Percentiles rank a stretch among this genome's conserved stretches.
phyloP scores from a whole-genome alignment of 108 stramenopile genomes.

The Nannochloropsis oceanica region DNA sequence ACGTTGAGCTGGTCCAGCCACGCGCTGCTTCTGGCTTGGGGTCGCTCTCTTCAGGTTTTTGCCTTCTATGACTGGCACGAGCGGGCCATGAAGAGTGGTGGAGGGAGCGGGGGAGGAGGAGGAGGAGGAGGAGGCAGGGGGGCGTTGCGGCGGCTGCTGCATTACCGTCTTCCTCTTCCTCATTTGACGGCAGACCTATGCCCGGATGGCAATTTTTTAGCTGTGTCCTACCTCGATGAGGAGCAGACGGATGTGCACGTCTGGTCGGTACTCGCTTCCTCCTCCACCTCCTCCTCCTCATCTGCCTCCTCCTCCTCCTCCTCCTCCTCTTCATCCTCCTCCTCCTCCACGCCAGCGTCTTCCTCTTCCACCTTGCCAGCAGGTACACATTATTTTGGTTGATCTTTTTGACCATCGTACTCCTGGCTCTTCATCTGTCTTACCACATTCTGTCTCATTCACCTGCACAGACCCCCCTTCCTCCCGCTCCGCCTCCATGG shows the following conservation, averaged over 20 bases:
- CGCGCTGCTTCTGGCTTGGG: background rate
- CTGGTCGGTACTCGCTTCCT: background rate
- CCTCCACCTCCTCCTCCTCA: background rate
- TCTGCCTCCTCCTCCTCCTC: background rate
- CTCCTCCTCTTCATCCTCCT: background rate
- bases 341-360: background rate
- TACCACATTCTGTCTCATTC: background rate
- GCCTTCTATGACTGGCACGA: background rate
- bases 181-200: background rate
- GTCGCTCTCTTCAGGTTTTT: background rate
- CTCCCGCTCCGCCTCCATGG: background rate
- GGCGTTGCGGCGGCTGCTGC: background rate
- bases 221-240: background rate
- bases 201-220: background rate
- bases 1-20: background rate
- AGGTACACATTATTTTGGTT: background rate
- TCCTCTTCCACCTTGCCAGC: background rate
- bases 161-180: background rate
- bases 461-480: background rate
- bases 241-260: background rate
- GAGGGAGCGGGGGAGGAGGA: background rate
- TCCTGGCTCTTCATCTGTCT: background rate
- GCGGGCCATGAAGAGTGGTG: background rate
- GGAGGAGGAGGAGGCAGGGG: background rate
- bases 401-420: background rate